Evolutionary conservation across 345 rosid genomes (phyloP).

Genomic region (Euphorbia lathyris): DNA sequence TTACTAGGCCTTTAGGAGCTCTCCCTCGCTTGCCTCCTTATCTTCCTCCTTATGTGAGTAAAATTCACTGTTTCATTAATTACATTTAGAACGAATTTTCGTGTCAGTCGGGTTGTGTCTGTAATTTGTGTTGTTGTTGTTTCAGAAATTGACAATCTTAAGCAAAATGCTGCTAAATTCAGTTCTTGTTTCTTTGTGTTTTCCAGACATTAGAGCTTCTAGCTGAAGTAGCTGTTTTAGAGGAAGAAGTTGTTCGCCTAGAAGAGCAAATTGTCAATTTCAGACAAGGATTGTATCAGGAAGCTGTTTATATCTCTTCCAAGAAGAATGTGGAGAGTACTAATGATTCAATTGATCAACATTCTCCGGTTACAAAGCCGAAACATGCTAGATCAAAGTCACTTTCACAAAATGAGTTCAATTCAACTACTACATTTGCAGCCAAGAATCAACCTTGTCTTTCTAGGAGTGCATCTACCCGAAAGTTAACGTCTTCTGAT

Average conservation of each 20-base stretch:
- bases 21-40: slow-evolving; percentile 92
- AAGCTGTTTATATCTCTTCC: slow-evolving; percentile 68
- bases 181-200: slow-evolving; percentile 9
- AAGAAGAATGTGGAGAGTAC: slow-evolving; percentile 59
- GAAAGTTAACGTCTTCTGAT: slow-evolving; percentile 56
- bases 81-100: no score
- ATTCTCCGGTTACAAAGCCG: slow-evolving; percentile 38
- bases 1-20: slow-evolving; percentile 83
- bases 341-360: slow-evolving; percentile 38
- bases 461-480: slow-evolving; percentile 57
- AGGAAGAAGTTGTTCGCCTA: slow-evolving; percentile 27
- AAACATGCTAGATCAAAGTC: slow-evolving; percentile 81
- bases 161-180: no score
- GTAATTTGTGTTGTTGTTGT: no score
- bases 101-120: no score
- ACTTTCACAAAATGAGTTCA: slow-evolving; percentile 55
- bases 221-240: slow-evolving; percentile 29
- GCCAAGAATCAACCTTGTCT: slow-evolving; percentile 54
- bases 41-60: slow-evolving; percentile 76
- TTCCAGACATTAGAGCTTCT: slow-evolving; percentile 24
- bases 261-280: slow-evolving; percentile 28
- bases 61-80: slow-evolving; percentile 5
- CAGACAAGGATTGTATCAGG: slow-evolving; percentile 49
- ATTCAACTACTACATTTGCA: slow-evolving; percentile 28
- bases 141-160: no score